Evolutionary conservation across 2,329 filamentous ascomycete genomes (phyloP).

Genomic region (Emergomyces pasteurianus): DNA sequence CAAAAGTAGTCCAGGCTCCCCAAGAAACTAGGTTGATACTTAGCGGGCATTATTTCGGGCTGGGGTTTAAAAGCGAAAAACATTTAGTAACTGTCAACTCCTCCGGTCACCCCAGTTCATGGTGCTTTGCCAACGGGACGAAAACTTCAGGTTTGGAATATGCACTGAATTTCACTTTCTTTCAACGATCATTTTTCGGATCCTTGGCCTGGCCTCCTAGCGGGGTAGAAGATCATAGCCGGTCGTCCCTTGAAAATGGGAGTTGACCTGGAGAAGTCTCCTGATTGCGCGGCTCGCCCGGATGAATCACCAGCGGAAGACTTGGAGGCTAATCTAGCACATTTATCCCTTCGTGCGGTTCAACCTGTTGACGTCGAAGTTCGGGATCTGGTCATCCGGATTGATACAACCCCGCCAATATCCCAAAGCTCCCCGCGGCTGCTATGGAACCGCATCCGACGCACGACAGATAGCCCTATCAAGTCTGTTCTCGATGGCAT

Average conservation of each 20-base stretch:
- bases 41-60: neutral
- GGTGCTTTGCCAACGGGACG: neutral
- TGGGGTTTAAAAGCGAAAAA: neutral
- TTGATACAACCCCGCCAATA: slow-evolving; percentile 22
- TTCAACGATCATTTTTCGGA: neutral
- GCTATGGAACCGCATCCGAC: slow-evolving; percentile 21
- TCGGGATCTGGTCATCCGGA: slow-evolving; percentile 20
- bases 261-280: slow-evolving; percentile 1
- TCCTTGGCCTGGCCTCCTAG: neutral
- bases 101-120: neutral
- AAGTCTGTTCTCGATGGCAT: slow-evolving; percentile 51
- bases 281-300: slow-evolving; percentile 9
- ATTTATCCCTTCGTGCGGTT: slow-evolving; percentile 31
- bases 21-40: neutral
- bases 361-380: slow-evolving; percentile 29
- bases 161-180: neutral
- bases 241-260: neutral
- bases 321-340: neutral
- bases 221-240: neutral
- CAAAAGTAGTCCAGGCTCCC: neutral
- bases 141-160: neutral
- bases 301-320: neutral
- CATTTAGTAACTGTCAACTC: neutral
- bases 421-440: slow-evolving; percentile 22
- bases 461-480: slow-evolving; percentile 15